Evolutionary conservation across 225 moss, liverwort and hornwort species (phyloP).

Genomic region (Takakia lepidozioides): DNA sequence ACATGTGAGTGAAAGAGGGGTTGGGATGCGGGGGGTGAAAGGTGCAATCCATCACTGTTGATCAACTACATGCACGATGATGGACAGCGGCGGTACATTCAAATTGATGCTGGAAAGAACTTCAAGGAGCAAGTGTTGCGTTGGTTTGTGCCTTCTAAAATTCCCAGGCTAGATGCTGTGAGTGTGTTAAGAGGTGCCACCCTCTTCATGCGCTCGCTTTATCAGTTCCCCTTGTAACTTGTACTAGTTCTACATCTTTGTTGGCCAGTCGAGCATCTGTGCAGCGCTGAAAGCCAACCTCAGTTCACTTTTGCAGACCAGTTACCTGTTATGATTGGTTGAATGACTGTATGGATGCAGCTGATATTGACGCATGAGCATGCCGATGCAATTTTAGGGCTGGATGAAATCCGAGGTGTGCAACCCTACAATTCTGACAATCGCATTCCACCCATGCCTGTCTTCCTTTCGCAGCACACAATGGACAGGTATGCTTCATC

Average conservation of each 20-base stretch:
- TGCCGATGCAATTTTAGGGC: constrained; percentile 88
- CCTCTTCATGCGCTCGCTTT: constrained; percentile 10
- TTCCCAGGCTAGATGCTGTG: constrained; percentile 97
- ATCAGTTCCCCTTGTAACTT: neutral
- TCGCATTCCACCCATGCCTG: constrained; percentile 72
- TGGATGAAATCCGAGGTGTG: constrained; percentile 95
- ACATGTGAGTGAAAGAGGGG: too few relatives aligned
- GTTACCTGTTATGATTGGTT: constrained; percentile 1
- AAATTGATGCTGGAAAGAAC: constrained; percentile 93
- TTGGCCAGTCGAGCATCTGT: too few relatives aligned
- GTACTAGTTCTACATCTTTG: too few relatives aligned
- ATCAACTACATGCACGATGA: constrained; percentile 74
- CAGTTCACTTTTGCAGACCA: too few relatives aligned
- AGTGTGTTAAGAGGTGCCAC: constrained; percentile 64
- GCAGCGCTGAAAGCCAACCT: too few relatives aligned
- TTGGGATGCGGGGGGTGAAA: constrained; percentile 33
- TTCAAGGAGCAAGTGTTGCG: constrained; percentile 99
- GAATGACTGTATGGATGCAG: constrained; percentile 30
- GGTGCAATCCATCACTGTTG: constrained; percentile 97
- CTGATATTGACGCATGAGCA: constrained; percentile 98
- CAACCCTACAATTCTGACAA: constrained; percentile 58
- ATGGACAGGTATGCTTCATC: constrained; percentile 60
- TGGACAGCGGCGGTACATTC: constrained; percentile 82
- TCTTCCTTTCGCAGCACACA: constrained; percentile 61
- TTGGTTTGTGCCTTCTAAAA: constrained; percentile 79